These are phyloP conservation scores for Blastocladiella britannica DNA, from an alignment of 192 early-diverging fungal species.

Conservation along the genomic window DNA sequence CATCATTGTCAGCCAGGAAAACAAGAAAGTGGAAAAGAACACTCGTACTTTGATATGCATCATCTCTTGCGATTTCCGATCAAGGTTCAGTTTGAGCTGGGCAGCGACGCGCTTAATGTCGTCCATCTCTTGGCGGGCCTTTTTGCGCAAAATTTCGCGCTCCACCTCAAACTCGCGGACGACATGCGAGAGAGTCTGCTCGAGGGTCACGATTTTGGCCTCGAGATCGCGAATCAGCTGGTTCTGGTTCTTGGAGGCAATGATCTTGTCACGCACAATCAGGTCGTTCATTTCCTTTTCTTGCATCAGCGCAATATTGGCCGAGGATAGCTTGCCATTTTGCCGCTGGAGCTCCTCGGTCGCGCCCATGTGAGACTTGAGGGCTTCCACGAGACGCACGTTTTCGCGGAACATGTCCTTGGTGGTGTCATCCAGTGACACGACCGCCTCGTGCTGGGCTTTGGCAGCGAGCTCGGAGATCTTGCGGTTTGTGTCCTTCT, in stretches of 20 bases:
- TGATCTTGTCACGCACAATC: conserved; percentile 41
- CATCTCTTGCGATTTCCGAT: conserved; percentile 26
- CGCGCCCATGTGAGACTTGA: conserved; percentile 32
- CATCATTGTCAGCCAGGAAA: conserved; percentile 1
- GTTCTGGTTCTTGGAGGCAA: conserved; percentile 27
- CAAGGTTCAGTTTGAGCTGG: conserved; percentile 15
- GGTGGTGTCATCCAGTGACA: conserved; percentile 31
- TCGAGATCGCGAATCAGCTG: conserved; percentile 33
- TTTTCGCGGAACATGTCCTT: conserved; percentile 45
- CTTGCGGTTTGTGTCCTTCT: conserved; percentile 39
- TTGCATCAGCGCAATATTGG: conserved; percentile 23
- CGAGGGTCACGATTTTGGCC: conserved; percentile 30
- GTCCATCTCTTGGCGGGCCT: conserved; percentile 27
- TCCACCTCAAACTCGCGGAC: conserved; percentile 40
- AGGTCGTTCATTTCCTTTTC: conserved; percentile 39
- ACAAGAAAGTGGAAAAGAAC: too few species aligned
- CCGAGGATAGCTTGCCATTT: conserved; percentile 13
- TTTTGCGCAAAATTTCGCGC: conserved; percentile 22
- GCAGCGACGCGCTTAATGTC: conserved; percentile 20
- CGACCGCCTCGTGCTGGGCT: conserved; percentile 37
- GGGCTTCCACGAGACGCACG: conserved; percentile 32
- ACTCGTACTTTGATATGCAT: conserved; percentile 28
- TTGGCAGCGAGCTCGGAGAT: conserved; percentile 38
- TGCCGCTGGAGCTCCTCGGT: conserved; percentile 26
- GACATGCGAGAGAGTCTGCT: conserved; percentile 33